These are phyloP conservation scores for Trametes elegans DNA, from an alignment of 768 basidiomycete species.

Conservation along the genomic window DNA sequence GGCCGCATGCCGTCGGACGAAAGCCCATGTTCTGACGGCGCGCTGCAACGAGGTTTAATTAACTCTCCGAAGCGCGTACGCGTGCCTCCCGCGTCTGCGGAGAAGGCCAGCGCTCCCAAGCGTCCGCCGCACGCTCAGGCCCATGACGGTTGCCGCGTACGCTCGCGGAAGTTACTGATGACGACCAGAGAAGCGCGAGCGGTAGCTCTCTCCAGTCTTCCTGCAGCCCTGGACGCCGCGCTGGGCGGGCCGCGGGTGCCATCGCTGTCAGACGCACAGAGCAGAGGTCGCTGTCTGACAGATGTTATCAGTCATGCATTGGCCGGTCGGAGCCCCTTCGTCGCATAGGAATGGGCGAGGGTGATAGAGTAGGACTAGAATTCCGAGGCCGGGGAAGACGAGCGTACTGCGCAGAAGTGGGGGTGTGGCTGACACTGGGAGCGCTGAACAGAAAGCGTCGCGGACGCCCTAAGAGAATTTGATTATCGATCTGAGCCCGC, in stretches of 20 bases:
- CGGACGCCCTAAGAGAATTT: not conserved
- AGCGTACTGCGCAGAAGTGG: not conserved
- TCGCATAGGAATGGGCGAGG: not conserved
- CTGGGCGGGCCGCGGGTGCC: not conserved
- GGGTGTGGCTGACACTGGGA: not conserved
- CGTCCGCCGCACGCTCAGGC: not conserved
- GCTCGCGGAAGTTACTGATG: not conserved
- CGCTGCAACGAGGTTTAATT: slow-evolving; percentile 20
- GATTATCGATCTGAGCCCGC: not conserved
- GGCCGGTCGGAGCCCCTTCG: slow-evolving; percentile 4
- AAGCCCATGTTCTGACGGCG: slow-evolving; percentile 12
- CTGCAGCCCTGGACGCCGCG: not conserved
- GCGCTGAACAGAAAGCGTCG: not conserved
- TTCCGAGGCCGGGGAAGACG: not conserved
- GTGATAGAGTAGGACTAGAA: too few species aligned
- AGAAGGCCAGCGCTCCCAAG: not conserved
- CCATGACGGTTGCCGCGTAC: not conserved
- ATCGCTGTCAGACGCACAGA: not conserved
- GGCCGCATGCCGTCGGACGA: slow-evolving; percentile 8
- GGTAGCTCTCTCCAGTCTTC: not conserved
- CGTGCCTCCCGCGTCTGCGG: slow-evolving; percentile 5
- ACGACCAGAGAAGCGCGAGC: not conserved
- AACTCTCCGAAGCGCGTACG: slow-evolving; percentile 12
- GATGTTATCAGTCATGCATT: slow-evolving; percentile 14
- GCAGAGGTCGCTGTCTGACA: not conserved